Conservation (phyloP, 495 filamentous ascomycete genomes). For the Xylaria intraflava region DNA sequence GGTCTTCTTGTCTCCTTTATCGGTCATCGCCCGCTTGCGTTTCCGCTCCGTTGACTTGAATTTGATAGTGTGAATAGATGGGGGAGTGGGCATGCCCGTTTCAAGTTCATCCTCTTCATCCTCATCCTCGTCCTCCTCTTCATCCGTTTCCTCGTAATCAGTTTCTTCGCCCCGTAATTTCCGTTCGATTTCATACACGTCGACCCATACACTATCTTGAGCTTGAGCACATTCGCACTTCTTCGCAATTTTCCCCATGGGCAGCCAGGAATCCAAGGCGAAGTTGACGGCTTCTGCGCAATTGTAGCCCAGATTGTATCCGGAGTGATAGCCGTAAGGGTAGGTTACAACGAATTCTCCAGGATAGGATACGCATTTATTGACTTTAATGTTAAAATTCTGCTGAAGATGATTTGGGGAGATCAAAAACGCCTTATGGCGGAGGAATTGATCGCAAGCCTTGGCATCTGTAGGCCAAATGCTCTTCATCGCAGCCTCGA, state of each 20-base stretch:
- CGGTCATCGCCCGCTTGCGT: conserved; percentile 33
- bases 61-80: conserved; percentile 40
- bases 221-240: conserved; percentile 84
- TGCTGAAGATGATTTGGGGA: conserved; percentile 80
- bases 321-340: conserved; percentile 97
- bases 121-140: conserved; percentile 64
- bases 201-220: conserved; percentile 95
- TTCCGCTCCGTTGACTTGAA: conserved; percentile 55
- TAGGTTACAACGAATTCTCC: conserved; percentile 99
- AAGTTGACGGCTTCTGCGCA: conserved; percentile 99
- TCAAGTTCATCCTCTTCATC: conserved; percentile 50
- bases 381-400: conserved; percentile 88
- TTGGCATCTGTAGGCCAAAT: conserved; percentile 97
- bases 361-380: conserved; percentile 90
- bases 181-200: conserved; percentile 89
- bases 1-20: conserved; percentile 47
- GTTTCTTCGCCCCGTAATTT: conserved; percentile 89
- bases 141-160: conserved; percentile 80
- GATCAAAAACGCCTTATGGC: conserved; percentile 98
- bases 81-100: conserved; percentile 66
- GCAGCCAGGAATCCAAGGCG: conserved; percentile 85
- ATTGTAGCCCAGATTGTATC: conserved; percentile 97
- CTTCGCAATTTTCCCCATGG: conserved; percentile 94
- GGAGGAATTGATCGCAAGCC: conserved; percentile 90
- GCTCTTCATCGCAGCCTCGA: conserved; percentile 91